A percentile compares a stretch with the other conserved stretches of the same genome.
Conservation (phyloP, 1,284 basidiomycete genomes). For the Grifola frondosa region DNA sequence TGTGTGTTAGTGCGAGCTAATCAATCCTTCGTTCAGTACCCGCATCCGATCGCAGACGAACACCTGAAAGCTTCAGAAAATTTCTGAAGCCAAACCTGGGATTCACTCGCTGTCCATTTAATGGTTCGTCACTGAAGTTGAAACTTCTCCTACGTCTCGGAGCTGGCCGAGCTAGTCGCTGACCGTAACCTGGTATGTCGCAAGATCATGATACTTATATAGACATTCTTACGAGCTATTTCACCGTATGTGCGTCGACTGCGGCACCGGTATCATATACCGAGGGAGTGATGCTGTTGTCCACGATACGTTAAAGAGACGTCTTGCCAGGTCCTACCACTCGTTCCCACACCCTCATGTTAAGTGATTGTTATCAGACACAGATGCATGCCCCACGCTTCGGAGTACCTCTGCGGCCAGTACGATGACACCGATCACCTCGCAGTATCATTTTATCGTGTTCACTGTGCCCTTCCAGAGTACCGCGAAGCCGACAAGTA, state of each 20-base stretch:
- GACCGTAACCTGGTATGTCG: slow-evolving; percentile 89
- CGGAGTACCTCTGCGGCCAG: too few relatives aligned
- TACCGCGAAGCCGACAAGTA: too few relatives aligned
- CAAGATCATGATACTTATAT: neutral
- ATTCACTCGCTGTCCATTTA: slow-evolving; percentile 23
- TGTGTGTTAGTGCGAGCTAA: slow-evolving; percentile 10
- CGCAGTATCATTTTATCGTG: too few relatives aligned
- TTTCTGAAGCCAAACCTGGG: slow-evolving; percentile 77
- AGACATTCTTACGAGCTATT: slow-evolving; percentile 65
- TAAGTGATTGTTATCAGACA: too few relatives aligned
- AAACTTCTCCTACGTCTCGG: slow-evolving; percentile 37
- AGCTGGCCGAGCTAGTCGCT: slow-evolving; percentile 93
- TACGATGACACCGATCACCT: too few relatives aligned
- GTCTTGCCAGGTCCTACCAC: too few relatives aligned
- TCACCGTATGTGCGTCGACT: slow-evolving; percentile 83
- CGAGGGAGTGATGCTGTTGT: too few relatives aligned
- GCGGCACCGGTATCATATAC: slow-evolving; percentile 93
- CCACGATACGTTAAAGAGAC: too few relatives aligned
- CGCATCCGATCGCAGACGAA: slow-evolving; percentile 61
- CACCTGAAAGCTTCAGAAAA: slow-evolving; percentile 63
- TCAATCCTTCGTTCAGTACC: slow-evolving; percentile 54
- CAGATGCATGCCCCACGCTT: too few relatives aligned
- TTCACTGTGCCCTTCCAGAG: too few relatives aligned
- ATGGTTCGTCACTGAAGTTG: too few relatives aligned
- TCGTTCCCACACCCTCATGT: too few relatives aligned